Evolutionary conservation across 2,329 filamentous ascomycete species (phyloP), one percentile per base, ranked within the genome.

Genomic region (Talaromyces rugulosus): DNA sequence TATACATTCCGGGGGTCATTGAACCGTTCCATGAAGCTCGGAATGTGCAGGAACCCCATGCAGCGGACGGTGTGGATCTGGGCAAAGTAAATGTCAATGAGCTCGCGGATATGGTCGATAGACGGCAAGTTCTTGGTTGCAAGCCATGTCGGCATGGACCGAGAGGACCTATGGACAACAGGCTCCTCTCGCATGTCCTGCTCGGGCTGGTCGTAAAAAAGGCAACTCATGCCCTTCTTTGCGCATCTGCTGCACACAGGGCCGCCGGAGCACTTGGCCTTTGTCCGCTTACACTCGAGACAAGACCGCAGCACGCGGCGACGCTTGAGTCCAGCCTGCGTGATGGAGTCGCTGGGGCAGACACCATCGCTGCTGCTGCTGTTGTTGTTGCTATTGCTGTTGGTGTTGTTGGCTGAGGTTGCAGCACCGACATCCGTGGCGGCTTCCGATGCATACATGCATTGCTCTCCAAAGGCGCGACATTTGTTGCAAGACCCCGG

Each of bases 41-140:
- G 58, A 42, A 60, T 55, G 42, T 60, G 58, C 58, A 60, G 36
- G 30, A 60, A 60, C 2, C 58, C 58, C 58, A 60, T 55, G 28
- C 58, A 60, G 4, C 58, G 58, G 14, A 60, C 58, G 9, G 58
- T 31, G 40, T 60, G 58, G n/a, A 60, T 50, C 23, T 60, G 58
- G 16, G 58, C 16, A 50, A 60, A 60, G 34, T 60, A 60, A 7
- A 60, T 50, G 34, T 60, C 58, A 27, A 60, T 60, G 3, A 60
- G 51, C 30, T 60, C 58, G 28, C 58, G 51, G 14, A 60, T 33
- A 8, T 56, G 34, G 14, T 55, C 36, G 14, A 60, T 56, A 6
- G 58, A 40, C 18, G 58, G 58, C 28, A 60, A 27, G 28, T 55
- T 60, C 18, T 28, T 54, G 9, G 36, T 56, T 14, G 28, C 51